phyloP scores from a whole-genome alignment of 148 eudicot species.

The Camellia granthamiana region DNA sequence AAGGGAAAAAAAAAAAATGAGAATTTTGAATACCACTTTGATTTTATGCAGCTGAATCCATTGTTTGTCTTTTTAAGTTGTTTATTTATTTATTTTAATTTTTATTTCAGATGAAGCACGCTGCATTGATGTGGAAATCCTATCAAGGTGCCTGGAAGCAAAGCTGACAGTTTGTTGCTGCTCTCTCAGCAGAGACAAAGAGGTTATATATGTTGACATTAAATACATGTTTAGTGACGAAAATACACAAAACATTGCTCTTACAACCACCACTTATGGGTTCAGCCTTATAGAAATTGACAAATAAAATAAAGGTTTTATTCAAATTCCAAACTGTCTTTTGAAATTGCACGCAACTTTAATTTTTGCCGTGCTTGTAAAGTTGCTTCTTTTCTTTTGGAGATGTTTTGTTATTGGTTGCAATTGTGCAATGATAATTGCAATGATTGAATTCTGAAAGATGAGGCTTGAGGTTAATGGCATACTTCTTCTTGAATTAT shows the following conservation, averaged over 20 bases:
- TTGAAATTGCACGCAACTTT: conserved; percentile 1
- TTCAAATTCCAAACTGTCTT: neutral
- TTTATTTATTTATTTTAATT: neutral
- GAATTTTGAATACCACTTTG: neutral
- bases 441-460: neutral
- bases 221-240: neutral
- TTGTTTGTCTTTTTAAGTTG: neutral
- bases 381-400: neutral
- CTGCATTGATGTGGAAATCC: conserved; percentile 67
- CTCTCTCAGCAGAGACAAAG: conserved; percentile 38
- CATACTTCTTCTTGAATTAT: neutral
- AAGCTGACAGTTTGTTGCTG: conserved; percentile 84
- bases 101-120: conserved; percentile 41
- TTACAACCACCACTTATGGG: neutral
- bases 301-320: neutral
- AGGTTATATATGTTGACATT: conserved; percentile 37
- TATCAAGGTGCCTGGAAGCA: conserved; percentile 72
- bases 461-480: neutral
- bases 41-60: neutral
- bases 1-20: too few species aligned
- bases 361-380: conserved; percentile 6
- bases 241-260: neutral
- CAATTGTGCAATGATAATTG: neutral
- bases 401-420: neutral
- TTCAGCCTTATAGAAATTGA: neutral